Evolutionary conservation across 2,329 filamentous ascomycete species (phyloP), one percentile per base, ranked within the genome.

Genomic region (Cladosporium velox): DNA sequence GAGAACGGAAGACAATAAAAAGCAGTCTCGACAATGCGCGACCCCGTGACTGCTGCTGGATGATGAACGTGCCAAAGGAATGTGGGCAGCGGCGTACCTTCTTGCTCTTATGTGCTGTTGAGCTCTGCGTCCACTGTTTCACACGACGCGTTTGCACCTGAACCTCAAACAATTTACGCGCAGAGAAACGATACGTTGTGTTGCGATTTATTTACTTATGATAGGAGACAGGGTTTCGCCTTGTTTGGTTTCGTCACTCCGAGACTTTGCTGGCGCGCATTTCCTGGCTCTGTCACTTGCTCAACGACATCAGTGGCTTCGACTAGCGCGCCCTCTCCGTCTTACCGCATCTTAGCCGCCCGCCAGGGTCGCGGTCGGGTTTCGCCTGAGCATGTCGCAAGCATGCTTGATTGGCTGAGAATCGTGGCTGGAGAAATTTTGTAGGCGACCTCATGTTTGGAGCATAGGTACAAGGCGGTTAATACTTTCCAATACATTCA

Each of bases 361-460:
- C 30, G 30, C 52, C 52, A 32, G 52, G 28, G 32, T 30, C 52
- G 52, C 30, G 24, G n/a, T 44, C 57, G 57, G 57, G 57, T 59
- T 30, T 59, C 57, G 57, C 57, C 57, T 59, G 35, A 26, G 35
- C 24, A 26, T 26, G 35, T 41, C 34, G 57, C 57, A 55, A 55
- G 52, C 52, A 55, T 55, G 52, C 24, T 32, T 62, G 61, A 64
- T 64, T 64, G 61, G 61, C 34, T 34, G 49, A 55, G 49, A 32
- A 47, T 47, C 41, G 3, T 47, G 41, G n/a, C 41, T 26, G 55
- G 59, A 64, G 61, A 64, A 64, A 55, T 64, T 64, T 64, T 57
- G 61, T 57, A 64, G 61, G 32, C 38, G 38, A 64, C 61, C 51
- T 64, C 61, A 64, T 55, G 61, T 64, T 54, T 62, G 14, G 35